phyloP scores from a whole-genome alignment of 768 basidiomycete species.

The Leccinum fibrillosum region DNA sequence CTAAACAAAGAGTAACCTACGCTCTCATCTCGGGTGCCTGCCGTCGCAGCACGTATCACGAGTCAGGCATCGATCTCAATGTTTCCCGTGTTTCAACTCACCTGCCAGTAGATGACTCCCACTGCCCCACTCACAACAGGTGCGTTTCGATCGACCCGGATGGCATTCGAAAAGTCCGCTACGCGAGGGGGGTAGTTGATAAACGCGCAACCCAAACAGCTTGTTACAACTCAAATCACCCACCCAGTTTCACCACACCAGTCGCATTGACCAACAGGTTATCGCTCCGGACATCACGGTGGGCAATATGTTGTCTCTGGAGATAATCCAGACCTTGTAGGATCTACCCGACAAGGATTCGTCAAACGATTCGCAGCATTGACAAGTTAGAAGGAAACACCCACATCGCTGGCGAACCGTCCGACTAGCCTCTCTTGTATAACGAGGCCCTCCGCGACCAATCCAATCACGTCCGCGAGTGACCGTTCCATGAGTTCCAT shows the following conservation, averaged over 20 bases:
- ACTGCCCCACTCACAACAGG: constrained; percentile 55
- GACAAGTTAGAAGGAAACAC: constrained; percentile 28
- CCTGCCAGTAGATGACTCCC: constrained; percentile 83
- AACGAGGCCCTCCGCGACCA: constrained; percentile 59
- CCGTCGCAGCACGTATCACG: not conserved
- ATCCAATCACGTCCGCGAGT: constrained; percentile 72
- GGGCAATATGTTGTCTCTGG: constrained; percentile 63
- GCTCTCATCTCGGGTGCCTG: constrained; percentile 72
- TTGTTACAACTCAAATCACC: constrained; percentile 21
- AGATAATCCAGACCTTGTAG: constrained; percentile 66
- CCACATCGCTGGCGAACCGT: constrained; percentile 73
- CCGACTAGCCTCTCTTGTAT: constrained; percentile 69
- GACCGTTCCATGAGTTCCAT: constrained; percentile 93
- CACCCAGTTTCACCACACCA: constrained; percentile 75
- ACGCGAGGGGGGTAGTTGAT: not conserved
- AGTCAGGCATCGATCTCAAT: not conserved
- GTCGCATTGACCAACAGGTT: constrained; percentile 69
- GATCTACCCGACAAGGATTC: constrained; percentile 38
- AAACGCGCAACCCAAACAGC: not conserved
- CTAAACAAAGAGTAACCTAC: constrained; percentile 39
- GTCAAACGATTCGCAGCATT: not conserved
- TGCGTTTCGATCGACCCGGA: constrained; percentile 50
- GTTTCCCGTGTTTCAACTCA: constrained; percentile 23
- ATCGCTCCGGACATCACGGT: constrained; percentile 82
- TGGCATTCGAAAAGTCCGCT: constrained; percentile 83